phyloP scores from a whole-genome alignment of 2,329 filamentous ascomycete genomes.

The Dactylellina sp. region DNA sequence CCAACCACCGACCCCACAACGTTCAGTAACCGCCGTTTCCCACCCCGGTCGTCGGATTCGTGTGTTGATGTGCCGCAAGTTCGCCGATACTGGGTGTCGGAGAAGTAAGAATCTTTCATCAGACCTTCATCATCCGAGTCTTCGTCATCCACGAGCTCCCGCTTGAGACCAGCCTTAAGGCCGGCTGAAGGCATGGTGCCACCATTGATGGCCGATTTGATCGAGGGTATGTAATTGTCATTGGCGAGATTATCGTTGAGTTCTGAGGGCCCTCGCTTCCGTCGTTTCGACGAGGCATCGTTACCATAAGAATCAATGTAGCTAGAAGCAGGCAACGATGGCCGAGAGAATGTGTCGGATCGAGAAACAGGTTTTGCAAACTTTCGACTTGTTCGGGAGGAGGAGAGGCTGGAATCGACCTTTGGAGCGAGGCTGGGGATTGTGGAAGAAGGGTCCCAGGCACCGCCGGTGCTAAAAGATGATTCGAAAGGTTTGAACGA shows the following conservation, averaged over 20 bases:
- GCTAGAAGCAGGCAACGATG: slow-evolving; percentile 32
- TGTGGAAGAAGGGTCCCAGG: slow-evolving; percentile 42
- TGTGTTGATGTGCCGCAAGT: slow-evolving; percentile 53
- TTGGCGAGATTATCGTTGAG: slow-evolving; percentile 50
- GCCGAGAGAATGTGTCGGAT: slow-evolving; percentile 34
- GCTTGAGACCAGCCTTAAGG: slow-evolving; percentile 46
- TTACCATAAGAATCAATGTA: slow-evolving; percentile 43
- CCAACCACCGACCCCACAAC: slow-evolving; percentile 56
- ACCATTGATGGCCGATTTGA: slow-evolving; percentile 52
- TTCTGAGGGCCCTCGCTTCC: slow-evolving; percentile 44
- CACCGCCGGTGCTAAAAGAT: slow-evolving; percentile 22
- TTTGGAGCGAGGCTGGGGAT: slow-evolving; percentile 42
- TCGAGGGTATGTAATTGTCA: slow-evolving; percentile 47
- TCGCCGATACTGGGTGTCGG: slow-evolving; percentile 45
- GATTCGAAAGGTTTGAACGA: slow-evolving; percentile 38
- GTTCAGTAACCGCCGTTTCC: slow-evolving; percentile 50
- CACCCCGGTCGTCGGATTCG: slow-evolving; percentile 44
- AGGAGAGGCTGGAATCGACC: slow-evolving; percentile 27
- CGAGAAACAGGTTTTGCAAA: slow-evolving; percentile 51
- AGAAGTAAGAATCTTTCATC: slow-evolving; percentile 52
- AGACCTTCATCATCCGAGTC: slow-evolving; percentile 33
- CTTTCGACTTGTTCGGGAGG: slow-evolving; percentile 44
- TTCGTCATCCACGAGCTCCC: slow-evolving; percentile 36
- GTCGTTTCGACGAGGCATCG: slow-evolving; percentile 36
- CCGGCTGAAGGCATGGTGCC: slow-evolving; percentile 49